These are phyloP conservation scores for Exophiala sideris DNA, from an alignment of 2,329 filamentous ascomycete species.

Conservation along the genomic window DNA sequence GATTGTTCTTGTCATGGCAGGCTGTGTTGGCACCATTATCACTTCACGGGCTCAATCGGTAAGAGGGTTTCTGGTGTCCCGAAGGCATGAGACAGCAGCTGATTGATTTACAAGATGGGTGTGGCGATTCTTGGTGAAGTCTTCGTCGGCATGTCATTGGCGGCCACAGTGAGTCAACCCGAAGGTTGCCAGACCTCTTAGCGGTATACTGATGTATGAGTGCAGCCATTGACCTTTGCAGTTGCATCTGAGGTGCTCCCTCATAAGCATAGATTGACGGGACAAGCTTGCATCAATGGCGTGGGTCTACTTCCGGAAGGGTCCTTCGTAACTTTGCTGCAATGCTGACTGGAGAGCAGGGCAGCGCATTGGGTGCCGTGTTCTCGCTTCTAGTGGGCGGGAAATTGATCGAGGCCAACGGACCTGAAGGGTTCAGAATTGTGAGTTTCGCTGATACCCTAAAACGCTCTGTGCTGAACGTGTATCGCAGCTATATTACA, in stretches of 20 bases:
- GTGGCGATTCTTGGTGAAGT: slow-evolving; percentile 11
- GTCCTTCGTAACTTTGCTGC: background rate
- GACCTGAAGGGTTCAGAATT: slow-evolving; percentile 5
- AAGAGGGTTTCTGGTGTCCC: background rate
- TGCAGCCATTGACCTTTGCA: too few species aligned
- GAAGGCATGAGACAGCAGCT: background rate
- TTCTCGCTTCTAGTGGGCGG: slow-evolving; percentile 6
- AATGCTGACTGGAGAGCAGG: background rate
- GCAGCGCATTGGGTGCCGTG: slow-evolving; percentile 4
- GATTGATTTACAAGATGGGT: slow-evolving; percentile 5
- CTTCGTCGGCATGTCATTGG: slow-evolving; percentile 7
- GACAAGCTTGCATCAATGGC: slow-evolving; percentile 12
- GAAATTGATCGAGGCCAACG: slow-evolving; percentile 8
- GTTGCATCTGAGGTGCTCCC: slow-evolving; percentile 5
- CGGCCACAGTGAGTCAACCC: slow-evolving; percentile 8
- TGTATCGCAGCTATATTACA: slow-evolving; percentile 6
- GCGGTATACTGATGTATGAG: too few species aligned
- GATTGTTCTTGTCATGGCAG: slow-evolving; percentile 2
- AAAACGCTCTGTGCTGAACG: background rate
- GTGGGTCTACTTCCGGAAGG: background rate
- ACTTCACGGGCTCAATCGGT: slow-evolving; percentile 10
- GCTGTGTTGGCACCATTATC: slow-evolving; percentile 12
- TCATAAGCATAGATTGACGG: slow-evolving; percentile 8
- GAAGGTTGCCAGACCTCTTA: background rate
- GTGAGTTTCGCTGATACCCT: background rate